A percentile compares a stretch with the other conserved stretches of the same genome.
These are phyloP conservation scores for Stachybotrys echinatus DNA, from an alignment of 2,329 filamentous ascomycete genomes.

Conservation along the genomic window DNA sequence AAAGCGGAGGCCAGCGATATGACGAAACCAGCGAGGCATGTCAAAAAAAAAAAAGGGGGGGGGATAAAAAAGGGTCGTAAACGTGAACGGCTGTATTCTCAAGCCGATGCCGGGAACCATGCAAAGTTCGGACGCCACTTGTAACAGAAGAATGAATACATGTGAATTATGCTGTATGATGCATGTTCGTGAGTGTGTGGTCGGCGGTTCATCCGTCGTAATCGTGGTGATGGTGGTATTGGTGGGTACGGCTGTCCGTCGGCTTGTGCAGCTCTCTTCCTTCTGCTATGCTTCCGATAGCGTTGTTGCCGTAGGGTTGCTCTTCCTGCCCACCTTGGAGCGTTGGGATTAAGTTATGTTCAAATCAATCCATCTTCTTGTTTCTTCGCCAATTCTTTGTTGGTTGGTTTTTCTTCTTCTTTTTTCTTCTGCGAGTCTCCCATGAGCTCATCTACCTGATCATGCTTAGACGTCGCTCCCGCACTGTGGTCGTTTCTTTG, in stretches of 20 bases:
- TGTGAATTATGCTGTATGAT: background rate
- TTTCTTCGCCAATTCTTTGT: background rate
- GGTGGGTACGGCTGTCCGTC: background rate
- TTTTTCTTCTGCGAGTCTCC: constrained; percentile 5
- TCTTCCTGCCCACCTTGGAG: background rate
- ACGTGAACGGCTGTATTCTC: background rate
- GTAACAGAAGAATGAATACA: background rate
- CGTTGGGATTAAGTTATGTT: background rate
- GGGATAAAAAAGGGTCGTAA: background rate
- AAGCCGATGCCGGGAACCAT: background rate
- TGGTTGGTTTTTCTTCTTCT: constrained; percentile 5
- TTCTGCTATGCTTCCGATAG: background rate
- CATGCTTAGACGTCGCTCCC: constrained; percentile 38
- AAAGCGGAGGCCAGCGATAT: background rate
- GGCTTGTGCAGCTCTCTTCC: background rate
- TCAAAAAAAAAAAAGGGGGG: background rate
- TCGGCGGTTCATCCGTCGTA: background rate
- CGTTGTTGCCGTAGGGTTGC: background rate
- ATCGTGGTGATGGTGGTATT: background rate
- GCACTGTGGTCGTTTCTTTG: constrained; percentile 26
- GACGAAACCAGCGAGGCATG: background rate
- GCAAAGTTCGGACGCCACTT: background rate
- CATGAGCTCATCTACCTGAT: constrained; percentile 9
- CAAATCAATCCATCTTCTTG: background rate
- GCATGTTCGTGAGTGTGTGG: background rate